phyloP scores from a whole-genome alignment of 1,284 basidiomycete species.

The Austropuccinia psidii region DNA sequence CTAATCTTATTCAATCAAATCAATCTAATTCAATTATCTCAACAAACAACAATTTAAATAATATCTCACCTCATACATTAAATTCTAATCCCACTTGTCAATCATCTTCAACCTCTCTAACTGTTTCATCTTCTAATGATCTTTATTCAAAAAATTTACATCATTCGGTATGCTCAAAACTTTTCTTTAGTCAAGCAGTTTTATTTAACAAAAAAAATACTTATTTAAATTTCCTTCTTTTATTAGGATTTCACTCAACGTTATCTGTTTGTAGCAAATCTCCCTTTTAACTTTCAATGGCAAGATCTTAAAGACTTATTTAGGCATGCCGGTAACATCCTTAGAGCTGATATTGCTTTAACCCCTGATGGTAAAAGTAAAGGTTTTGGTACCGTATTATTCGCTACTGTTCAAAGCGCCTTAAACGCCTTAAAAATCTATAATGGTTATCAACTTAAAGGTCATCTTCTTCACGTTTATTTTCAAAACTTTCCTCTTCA shows the following conservation, averaged over 20 bases:
- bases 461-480: conserved; percentile 5
- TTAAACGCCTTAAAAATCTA: conserved; percentile 47
- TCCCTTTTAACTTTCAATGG: conserved; percentile 88
- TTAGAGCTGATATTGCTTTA: conserved; percentile 85
- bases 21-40: no score
- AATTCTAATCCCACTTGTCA: no score
- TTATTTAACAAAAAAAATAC: not conserved
- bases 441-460: conserved; percentile 42
- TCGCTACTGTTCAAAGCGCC: conserved; percentile 84
- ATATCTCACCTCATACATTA: no score
- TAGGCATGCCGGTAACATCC: conserved; percentile 84
- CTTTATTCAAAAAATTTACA: no score
- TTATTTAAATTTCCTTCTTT: not conserved
- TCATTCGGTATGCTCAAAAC: no score
- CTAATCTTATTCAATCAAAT: no score
- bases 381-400: conserved; percentile 89
- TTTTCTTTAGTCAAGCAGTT: no score
- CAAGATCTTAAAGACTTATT: conserved; percentile 98
- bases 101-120: no score
- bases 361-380: conserved; percentile 84
- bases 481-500: not conserved
- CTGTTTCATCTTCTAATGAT: no score
- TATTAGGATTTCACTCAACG: not conserved
- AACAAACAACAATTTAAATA: no score
- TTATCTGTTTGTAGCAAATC: conserved; percentile 50